Percentiles rank a stretch among this genome's conserved stretches.
Evolutionary conservation across 495 filamentous ascomycete genomes (phyloP).

Genomic region (Neurospora sp.): DNA sequence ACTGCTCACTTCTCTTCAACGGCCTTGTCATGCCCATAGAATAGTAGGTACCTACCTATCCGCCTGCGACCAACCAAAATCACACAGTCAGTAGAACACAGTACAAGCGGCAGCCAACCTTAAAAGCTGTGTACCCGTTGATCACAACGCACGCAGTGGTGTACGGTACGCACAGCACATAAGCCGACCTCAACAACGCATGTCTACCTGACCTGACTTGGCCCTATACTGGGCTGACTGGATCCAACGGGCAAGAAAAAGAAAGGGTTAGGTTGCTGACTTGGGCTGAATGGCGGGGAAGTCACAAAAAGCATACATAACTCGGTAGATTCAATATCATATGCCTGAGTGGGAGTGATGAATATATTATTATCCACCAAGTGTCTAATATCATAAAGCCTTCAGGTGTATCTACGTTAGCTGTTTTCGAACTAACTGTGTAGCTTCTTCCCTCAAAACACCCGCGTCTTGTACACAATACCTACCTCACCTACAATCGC

Average conservation of each 20-base stretch:
- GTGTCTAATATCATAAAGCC: too few species aligned
- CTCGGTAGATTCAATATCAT: too few species aligned
- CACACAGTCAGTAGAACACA: neutral
- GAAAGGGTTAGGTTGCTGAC: neutral
- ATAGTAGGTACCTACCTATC: neutral
- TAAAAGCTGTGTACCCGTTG: neutral
- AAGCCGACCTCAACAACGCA: neutral
- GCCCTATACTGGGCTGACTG: neutral
- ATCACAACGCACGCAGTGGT: neutral
- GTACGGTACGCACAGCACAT: neutral
- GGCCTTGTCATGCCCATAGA: neutral
- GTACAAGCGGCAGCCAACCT: neutral
- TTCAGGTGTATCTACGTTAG: too few species aligned
- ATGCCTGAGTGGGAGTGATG: too few species aligned
- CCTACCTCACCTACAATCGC: too few species aligned
- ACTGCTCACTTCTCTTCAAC: neutral
- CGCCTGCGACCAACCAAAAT: neutral
- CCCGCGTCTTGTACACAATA: too few species aligned
- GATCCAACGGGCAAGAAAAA: neutral
- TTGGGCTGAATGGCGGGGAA: neutral
- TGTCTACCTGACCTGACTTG: neutral
- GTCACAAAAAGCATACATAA: neutral
- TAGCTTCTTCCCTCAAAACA: too few species aligned
- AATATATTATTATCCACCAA: too few species aligned
- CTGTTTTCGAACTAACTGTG: too few species aligned